Percentiles rank a stretch among this genome's conserved stretches.
Conservation (phyloP, 495 filamentous ascomycete species). For the Penicillium cinerascens region DNA sequence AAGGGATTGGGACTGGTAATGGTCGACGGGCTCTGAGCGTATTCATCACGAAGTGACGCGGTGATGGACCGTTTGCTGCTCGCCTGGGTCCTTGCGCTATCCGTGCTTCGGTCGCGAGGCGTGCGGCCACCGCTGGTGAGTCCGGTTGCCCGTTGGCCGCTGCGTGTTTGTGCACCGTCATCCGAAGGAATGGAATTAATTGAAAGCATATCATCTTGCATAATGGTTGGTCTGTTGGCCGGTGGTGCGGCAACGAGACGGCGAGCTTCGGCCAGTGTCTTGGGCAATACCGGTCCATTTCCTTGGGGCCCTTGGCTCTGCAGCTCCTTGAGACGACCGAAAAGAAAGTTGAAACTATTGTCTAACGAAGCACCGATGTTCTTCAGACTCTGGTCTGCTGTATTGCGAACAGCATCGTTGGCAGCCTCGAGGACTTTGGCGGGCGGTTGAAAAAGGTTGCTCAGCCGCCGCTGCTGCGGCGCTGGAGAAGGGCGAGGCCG, state of each 20-base stretch:
- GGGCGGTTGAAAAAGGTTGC: constrained; percentile 79
- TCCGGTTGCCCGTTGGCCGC: constrained; percentile 40
- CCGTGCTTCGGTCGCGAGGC: constrained; percentile 69
- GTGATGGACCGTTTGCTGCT: constrained; percentile 32
- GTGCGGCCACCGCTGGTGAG: constrained; percentile 60
- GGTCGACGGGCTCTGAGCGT: constrained; percentile 16
- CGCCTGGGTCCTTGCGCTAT: constrained; percentile 63
- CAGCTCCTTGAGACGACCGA: constrained; percentile 79
- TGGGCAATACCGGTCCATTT: constrained; percentile 57
- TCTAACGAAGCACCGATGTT: constrained; percentile 84
- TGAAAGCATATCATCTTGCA: constrained; percentile 43
- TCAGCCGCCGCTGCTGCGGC: constrained; percentile 63
- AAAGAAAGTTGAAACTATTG: constrained; percentile 87
- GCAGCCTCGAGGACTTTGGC: constrained; percentile 75
- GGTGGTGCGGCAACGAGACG: constrained; percentile 71
- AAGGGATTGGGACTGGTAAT: constrained; percentile 51
- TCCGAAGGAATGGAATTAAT: constrained; percentile 41
- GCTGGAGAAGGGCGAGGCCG: constrained; percentile 40
- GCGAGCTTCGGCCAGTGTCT: constrained; percentile 87
- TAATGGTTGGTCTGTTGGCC: constrained; percentile 51
- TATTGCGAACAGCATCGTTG: constrained; percentile 76
- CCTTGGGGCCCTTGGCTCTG: constrained; percentile 44
- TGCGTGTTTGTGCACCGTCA: constrained; percentile 29
- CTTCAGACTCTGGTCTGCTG: constrained; percentile 86
- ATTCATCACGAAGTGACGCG: constrained; percentile 26